Conservation (phyloP, 1,284 basidiomycete species). For the Vanrija pseudolonga region DNA sequence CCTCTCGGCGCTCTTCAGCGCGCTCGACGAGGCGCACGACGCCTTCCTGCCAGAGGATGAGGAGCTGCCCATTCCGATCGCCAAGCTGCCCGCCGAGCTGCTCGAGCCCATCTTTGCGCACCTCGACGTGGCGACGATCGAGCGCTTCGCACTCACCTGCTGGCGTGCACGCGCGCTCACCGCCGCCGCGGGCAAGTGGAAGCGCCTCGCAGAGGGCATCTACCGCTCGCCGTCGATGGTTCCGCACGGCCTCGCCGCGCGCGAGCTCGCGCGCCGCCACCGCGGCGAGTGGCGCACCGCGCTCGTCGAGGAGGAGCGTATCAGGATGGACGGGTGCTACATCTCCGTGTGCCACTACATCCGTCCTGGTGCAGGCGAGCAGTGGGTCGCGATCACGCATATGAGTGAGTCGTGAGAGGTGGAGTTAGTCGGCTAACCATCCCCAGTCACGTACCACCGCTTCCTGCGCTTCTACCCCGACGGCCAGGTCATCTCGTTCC, state of each 20-base stretch:
- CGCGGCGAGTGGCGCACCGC: slow-evolving; percentile 65
- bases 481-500: slow-evolving; percentile 77
- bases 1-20: slow-evolving; percentile 6
- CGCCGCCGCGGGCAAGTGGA: slow-evolving; percentile 66
- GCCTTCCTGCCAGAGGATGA: slow-evolving; percentile 69
- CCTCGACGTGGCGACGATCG: slow-evolving; percentile 62
- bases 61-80: slow-evolving; percentile 57
- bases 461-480: slow-evolving; percentile 81
- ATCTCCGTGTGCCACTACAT: slow-evolving; percentile 79
- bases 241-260: slow-evolving; percentile 7
- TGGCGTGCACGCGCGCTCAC: slow-evolving; percentile 69
- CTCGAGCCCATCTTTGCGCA: slow-evolving; percentile 60
- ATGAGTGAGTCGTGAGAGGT: slow-evolving; percentile 33
- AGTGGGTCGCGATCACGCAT: slow-evolving; percentile 64
- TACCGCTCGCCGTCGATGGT: slow-evolving; percentile 62
- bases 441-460: slow-evolving; percentile 49
- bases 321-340: slow-evolving; percentile 81
- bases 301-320: slow-evolving; percentile 73
- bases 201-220: slow-evolving; percentile 53
- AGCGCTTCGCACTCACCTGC: slow-evolving; percentile 67
- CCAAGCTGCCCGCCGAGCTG: slow-evolving; percentile 68
- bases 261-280: slow-evolving; percentile 56
- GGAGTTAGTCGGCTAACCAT: not conserved
- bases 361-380: slow-evolving; percentile 70
- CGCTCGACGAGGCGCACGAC: not conserved